Evolutionary conservation across 305 asterid genomes (phyloP), one percentile per base, ranked within the genome.

Genomic region (Caryopteris hybrid): DNA sequence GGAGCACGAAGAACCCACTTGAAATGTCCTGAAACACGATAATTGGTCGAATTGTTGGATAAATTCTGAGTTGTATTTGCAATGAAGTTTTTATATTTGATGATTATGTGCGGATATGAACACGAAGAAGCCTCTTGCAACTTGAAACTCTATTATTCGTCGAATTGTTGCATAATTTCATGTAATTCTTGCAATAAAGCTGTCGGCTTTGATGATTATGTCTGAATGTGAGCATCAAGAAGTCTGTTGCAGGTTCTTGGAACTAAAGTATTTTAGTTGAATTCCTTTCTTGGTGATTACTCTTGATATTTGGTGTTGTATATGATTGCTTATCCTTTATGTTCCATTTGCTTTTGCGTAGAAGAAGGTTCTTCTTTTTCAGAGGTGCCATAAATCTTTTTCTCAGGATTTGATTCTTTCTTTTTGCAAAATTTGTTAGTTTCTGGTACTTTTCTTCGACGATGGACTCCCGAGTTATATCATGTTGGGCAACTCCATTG

Each of bases 261-360:
- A 20, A 48, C 65, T 52, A 38, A 39, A 8, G 2, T 36, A 34
- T 57, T 63, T 69, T 58, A 17, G 68, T 41, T 42, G 63, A 68
- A 76, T 77, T 75, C 87, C 61, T 82, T 82, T 62, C 70, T 68
- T 71, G 82, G 70, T 36, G 63, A 43, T 68, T 72, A 76, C 81
- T 76, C 78, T 59, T 67, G 39, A 65, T 62, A 73, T 60, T 66
- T 65, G 58, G 59, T 55, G 22, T 73, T 80, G 70, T 16, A 74
- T 53, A 61, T 51, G 27, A 33, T 21, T 16, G 36, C 79, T 71
- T 64, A 66, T 54, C 62, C 29, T 59, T 58, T 64, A 55, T 81
- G 47, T 53, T 62, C 71, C 68, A 41, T 62, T 68, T 81, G 76
- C 89, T 86, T 85, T 88, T 81, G 81, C 81, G 66, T 70, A 36